Evolutionary conservation across 352 stramenopile species (phyloP).

Genomic region (Peronosclerospora sorghi): DNA sequence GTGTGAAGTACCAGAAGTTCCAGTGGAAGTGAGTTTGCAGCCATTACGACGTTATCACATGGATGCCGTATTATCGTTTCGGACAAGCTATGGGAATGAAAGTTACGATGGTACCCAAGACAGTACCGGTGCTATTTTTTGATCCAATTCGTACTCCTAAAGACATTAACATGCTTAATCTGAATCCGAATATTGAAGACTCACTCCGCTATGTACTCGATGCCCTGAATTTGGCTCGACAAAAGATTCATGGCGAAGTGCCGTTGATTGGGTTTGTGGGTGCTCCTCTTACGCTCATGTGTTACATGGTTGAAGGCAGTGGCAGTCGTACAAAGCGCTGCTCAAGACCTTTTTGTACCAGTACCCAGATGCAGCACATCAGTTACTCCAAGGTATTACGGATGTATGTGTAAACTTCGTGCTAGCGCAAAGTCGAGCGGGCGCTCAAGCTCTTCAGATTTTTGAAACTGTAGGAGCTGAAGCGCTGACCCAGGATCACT

Average conservation of each 20-base stretch:
- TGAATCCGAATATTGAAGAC: constrained; percentile 85
- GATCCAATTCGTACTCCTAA: constrained; percentile 67
- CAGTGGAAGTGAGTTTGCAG: constrained; percentile 95
- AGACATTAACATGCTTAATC: constrained; percentile 86
- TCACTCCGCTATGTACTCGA: constrained; percentile 93
- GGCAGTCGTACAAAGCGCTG: constrained; percentile 90
- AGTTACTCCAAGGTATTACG: constrained; percentile 89
- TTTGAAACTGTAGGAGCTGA: too few relatives aligned
- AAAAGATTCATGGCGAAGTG: constrained; percentile 86
- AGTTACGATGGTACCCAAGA: constrained; percentile 91
- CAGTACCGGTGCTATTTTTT: constrained; percentile 84
- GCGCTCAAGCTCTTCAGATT: too few relatives aligned
- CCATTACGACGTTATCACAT: constrained; percentile 89
- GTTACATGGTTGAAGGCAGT: constrained; percentile 97
- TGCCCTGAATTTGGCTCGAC: constrained; percentile 88
- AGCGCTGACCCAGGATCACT: constrained; percentile 90
- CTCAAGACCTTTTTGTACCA: constrained; percentile 93
- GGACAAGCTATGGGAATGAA: constrained; percentile 95
- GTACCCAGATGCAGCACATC: constrained; percentile 85
- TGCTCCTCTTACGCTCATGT: constrained; percentile 93
- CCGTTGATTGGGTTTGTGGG: constrained; percentile 97
- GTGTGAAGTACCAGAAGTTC: constrained; percentile 74
- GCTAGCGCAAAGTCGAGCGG: constrained; percentile 87
- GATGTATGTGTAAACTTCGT: constrained; percentile 95
- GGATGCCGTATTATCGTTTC: constrained; percentile 98